Evolutionary conservation across 1,284 basidiomycete genomes (phyloP).

Genomic region (Leccinum pallidistipes): DNA sequence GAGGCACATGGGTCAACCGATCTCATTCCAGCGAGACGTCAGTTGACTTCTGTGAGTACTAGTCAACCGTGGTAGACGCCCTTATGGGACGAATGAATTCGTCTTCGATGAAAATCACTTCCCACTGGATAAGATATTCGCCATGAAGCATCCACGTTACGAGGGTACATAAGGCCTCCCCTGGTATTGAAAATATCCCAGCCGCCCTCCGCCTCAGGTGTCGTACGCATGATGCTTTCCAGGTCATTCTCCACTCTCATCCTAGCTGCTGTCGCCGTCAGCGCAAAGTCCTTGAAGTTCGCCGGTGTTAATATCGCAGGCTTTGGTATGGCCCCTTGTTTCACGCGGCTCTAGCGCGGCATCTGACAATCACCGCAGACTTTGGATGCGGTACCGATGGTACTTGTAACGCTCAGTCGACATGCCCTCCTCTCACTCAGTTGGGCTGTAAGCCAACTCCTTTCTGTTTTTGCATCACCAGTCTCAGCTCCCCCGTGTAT

Average conservation of each 20-base stretch:
- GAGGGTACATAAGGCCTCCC: conserved; percentile 13
- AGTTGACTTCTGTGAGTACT: neutral
- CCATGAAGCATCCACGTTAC: neutral
- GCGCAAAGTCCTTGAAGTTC: conserved; percentile 16
- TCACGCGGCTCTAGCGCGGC: neutral
- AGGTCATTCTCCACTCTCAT: conserved; percentile 8
- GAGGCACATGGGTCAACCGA: neutral
- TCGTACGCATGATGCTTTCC: conserved; percentile 10
- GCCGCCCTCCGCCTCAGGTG: neutral
- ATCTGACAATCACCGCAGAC: conserved; percentile 14
- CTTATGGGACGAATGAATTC: conserved; percentile 1
- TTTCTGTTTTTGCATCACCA: neutral
- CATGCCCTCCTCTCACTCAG: conserved; percentile 24
- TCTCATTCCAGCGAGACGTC: neutral
- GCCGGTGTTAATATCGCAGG: conserved; percentile 30
- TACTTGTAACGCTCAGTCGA: conserved; percentile 15
- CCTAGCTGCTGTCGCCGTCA: neutral
- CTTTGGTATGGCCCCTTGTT: conserved; percentile 17
- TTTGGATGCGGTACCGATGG: conserved; percentile 28
- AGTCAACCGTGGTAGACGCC: neutral
- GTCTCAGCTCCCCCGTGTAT: neutral
- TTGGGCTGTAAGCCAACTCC: conserved; percentile 19
- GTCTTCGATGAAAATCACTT: conserved; percentile 2
- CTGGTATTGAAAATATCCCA: neutral
- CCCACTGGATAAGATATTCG: conserved; percentile 13